These are phyloP conservation scores for Leptographium flavum DNA, from an alignment of 2,329 filamentous ascomycete genomes.

Conservation along the genomic window DNA sequence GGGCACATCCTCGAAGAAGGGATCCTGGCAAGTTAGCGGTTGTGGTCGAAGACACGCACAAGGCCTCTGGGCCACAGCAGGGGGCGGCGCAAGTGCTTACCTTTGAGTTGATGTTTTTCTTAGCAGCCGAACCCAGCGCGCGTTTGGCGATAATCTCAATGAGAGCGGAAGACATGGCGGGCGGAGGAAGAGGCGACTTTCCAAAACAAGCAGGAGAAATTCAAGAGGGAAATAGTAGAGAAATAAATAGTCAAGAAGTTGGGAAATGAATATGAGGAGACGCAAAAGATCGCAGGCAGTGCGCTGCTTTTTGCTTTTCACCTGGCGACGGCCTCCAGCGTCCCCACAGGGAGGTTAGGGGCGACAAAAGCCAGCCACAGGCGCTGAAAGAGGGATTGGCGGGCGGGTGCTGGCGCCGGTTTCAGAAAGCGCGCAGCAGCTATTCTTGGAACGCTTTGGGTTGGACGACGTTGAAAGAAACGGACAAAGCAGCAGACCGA, in stretches of 20 bases:
- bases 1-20: constrained; percentile 73
- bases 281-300: neutral
- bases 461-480: neutral
- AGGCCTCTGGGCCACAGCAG: neutral
- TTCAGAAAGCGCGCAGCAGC: constrained; percentile 9
- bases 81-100: constrained; percentile 4
- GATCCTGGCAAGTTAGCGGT: constrained; percentile 44
- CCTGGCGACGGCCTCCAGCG: neutral
- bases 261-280: too few relatives aligned
- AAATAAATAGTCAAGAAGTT: too few relatives aligned
- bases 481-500: neutral
- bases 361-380: neutral
- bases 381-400: constrained; percentile 7
- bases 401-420: constrained; percentile 5
- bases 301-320: neutral
- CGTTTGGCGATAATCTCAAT: constrained; percentile 12
- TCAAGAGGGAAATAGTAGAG: neutral
- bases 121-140: constrained; percentile 9
- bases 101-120: constrained; percentile 14
- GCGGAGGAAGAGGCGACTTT: neutral
- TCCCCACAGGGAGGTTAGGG: neutral
- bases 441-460: neutral
- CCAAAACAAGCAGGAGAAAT: neutral
- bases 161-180: constrained; percentile 11
- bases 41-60: neutral